Conservation (phyloP, 2,329 filamentous ascomycete species). For the Mycocentrospora acerina region DNA sequence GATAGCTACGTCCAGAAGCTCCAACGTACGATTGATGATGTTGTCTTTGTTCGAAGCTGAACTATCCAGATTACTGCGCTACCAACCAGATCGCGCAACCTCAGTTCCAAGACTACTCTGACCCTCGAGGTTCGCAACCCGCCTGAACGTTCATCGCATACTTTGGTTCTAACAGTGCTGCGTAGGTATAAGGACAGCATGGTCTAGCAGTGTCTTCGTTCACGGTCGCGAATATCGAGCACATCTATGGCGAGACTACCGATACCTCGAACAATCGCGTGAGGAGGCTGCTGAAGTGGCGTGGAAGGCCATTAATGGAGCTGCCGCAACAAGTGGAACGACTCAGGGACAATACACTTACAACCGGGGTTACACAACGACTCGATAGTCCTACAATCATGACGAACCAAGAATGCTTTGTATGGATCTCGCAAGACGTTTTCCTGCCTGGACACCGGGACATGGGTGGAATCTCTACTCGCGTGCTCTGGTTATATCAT, state of each 20-base stretch:
- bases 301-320: slow-evolving; percentile 29
- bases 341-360: slow-evolving; percentile 22
- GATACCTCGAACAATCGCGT: slow-evolving; percentile 39
- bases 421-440: too few species aligned
- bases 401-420: too few species aligned
- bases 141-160: slow-evolving; percentile 1
- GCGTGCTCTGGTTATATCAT: too few species aligned
- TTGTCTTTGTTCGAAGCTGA: slow-evolving; percentile 11
- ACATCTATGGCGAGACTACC: slow-evolving; percentile 39
- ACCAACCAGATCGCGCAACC: slow-evolving; percentile 38
- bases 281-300: slow-evolving; percentile 41
- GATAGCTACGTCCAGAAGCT: slow-evolving; percentile 37
- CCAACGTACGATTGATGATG: slow-evolving; percentile 26
- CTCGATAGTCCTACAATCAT: slow-evolving; percentile 16
- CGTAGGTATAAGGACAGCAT: slow-evolving; percentile 38
- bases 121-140: slow-evolving; percentile 36
- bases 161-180: slow-evolving; percentile 11
- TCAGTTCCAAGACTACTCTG: slow-evolving; percentile 41
- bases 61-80: slow-evolving; percentile 32
- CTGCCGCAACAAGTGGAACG: slow-evolving; percentile 14
- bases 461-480: too few species aligned
- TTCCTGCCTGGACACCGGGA: too few species aligned
- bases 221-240: slow-evolving; percentile 38
- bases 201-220: slow-evolving; percentile 39
- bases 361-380: slow-evolving; percentile 18